These are phyloP conservation scores for Miscanthus lutarioriparius DNA, from an alignment of 176 grass and related monocot species.

Conservation along the genomic window DNA sequence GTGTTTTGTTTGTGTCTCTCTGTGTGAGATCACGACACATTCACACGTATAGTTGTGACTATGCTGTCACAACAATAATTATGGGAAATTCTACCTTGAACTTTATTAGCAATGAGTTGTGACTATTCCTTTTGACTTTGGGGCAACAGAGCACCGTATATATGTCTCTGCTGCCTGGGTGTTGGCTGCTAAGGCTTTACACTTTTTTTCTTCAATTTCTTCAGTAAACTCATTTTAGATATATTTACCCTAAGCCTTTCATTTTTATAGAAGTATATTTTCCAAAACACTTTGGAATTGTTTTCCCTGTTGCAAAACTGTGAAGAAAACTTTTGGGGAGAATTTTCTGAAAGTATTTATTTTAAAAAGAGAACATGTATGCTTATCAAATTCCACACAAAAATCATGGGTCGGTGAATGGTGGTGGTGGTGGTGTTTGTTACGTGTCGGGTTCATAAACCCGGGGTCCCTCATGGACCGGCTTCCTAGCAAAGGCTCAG, in stretches of 20 bases:
- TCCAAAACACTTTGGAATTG: background rate
- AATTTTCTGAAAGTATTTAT: background rate
- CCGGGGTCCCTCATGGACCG: too few relatives aligned
- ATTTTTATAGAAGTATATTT: background rate
- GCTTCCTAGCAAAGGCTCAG: too few relatives aligned
- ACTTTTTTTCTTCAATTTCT: too few relatives aligned
- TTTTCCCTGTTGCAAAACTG: background rate
- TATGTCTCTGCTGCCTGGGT: too few relatives aligned
- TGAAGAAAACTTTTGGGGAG: background rate
- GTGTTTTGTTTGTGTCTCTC: background rate
- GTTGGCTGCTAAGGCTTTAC: background rate
- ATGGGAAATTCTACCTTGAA: background rate
- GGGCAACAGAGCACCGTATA: background rate
- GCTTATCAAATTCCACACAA: too few relatives aligned
- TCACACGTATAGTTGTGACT: background rate
- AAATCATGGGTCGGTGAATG: too few relatives aligned
- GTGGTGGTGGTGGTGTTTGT: too few relatives aligned
- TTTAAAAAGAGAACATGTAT: too few relatives aligned
- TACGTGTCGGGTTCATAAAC: too few relatives aligned
- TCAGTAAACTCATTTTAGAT: too few relatives aligned
- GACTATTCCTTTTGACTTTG: background rate
- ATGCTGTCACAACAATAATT: background rate
- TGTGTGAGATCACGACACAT: background rate
- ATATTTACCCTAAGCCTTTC: too few relatives aligned
- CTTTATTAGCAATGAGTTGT: background rate